Percentiles rank a stretch among this genome's conserved stretches.
Evolutionary conservation across 331 rosid species (phyloP).

Genomic region (Quercus phellos): DNA sequence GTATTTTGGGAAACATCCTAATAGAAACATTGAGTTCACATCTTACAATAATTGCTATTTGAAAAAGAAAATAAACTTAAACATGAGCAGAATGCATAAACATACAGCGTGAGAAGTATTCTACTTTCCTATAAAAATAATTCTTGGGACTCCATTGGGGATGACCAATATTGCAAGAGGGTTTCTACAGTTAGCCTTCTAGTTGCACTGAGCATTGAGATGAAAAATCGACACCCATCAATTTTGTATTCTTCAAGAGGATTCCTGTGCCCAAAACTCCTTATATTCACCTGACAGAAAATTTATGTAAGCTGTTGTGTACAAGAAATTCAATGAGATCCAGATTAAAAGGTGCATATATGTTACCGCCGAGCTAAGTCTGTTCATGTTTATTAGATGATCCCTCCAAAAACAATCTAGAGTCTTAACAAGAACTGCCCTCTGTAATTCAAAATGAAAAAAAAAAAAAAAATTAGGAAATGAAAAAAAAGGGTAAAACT

Average conservation of each 20-base stretch:
- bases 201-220: slow-evolving; percentile 96
- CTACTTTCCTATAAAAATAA: slow-evolving; percentile 30
- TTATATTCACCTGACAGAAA: slow-evolving; percentile 73
- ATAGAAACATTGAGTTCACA: not conserved
- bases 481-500: not conserved
- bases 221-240: slow-evolving; percentile 94
- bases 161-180: slow-evolving; percentile 80
- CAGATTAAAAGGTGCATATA: not conserved
- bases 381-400: slow-evolving; percentile 95
- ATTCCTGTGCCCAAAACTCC: slow-evolving; percentile 97
- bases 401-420: slow-evolving; percentile 97
- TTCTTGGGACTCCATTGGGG: slow-evolving; percentile 82
- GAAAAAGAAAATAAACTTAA: not conserved
- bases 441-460: slow-evolving; percentile 44
- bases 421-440: slow-evolving; percentile 89
- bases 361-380: slow-evolving; percentile 87
- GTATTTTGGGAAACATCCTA: not conserved
- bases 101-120: not conserved
- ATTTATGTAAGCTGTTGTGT: slow-evolving; percentile 26
- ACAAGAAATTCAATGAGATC: slow-evolving; percentile 18
- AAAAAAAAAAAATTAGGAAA: not conserved
- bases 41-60: not conserved
- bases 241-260: slow-evolving; percentile 97
- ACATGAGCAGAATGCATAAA: not conserved
- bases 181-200: slow-evolving; percentile 87